Evolutionary conservation across 2,329 filamentous ascomycete genomes (phyloP), one percentile per base, ranked within the genome.

Genomic region (Ophiocordyceps camponoti-leonardi): DNA sequence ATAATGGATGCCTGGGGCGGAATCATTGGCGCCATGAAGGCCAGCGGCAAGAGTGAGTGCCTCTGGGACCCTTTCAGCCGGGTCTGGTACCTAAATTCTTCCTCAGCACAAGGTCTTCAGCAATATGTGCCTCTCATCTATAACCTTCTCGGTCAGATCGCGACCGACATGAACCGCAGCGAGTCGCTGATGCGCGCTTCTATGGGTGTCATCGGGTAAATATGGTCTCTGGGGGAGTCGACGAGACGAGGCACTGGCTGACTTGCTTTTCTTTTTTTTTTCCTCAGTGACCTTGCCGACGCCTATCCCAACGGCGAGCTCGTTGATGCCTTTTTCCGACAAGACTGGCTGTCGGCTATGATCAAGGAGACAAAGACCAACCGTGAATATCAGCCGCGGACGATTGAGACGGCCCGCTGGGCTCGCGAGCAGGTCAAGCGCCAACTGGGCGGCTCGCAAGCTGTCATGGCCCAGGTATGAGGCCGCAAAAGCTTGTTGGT

Each of bases 1-100:
- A 96, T 98, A 53, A 94, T 96, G 82, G 92, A 98, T 71, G 92
- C 92, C 31, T 98, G 93, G 88, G 87, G 88, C 56, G 92, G 92
- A 53, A 92, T 94, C 53, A 87, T 98, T 59, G 80, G 90, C 61
- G 87, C 92, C 45, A 87, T 96, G 82, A 94, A 92, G 71, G 67
- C 73, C 44, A 85, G 81, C 57, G 70, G 69, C 57, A 90, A 90
- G 71, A 79, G 81, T 83, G 64, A 63, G 78, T 67, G n/a, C 2
- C 14, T 22, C 7, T 13, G 12, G 4, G 14, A 13, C 12, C 16
- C 16, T n/a, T 11, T 22, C 7, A 11, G 10, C 19, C 22, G 13
- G 16, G 11, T 26, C 19, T 1, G 5, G n/a, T 19, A 7, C 1
- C 37, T 42, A 11, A 44, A 37, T 12, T 35, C 7, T 10, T 12